Conservation (phyloP, 345 rosid species). For the Lumnitzera littorea region DNA sequence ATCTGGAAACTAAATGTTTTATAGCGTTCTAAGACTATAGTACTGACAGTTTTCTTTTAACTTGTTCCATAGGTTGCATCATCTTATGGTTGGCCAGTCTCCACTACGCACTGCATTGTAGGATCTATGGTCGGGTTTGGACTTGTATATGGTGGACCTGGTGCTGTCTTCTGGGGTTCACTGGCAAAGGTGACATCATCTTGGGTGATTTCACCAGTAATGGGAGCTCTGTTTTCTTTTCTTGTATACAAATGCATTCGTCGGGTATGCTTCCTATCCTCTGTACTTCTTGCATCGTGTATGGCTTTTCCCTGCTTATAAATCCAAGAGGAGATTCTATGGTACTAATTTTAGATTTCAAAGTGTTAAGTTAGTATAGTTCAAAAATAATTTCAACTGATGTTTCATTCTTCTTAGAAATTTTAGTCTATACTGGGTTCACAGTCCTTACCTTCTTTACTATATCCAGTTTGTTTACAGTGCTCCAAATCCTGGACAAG, state of each 20-base stretch:
- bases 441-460: conserved; percentile 8
- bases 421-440: background rate
- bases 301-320: too few relatives aligned
- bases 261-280: conserved; percentile 40
- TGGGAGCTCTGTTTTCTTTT: conserved; percentile 83
- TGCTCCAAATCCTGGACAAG: conserved; percentile 94
- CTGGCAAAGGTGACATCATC: conserved; percentile 84
- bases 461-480: conserved; percentile 80
- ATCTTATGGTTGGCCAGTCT: conserved; percentile 92
- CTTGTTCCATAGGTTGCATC: conserved; percentile 60
- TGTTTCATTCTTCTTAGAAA: too few relatives aligned
- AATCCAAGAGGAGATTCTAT: too few relatives aligned
- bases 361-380: too few relatives aligned
- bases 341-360: too few relatives aligned
- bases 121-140: conserved; percentile 99
- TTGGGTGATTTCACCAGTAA: conserved; percentile 85
- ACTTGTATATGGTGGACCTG: conserved; percentile 84
- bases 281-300: too few relatives aligned
- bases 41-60: background rate
- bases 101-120: conserved; percentile 92
- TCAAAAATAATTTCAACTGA: too few relatives aligned
- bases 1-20: too few relatives aligned
- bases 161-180: conserved; percentile 96
- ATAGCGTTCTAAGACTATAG: too few relatives aligned
- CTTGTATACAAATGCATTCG: conserved; percentile 95